Base-by-base conservation (phyloP, 2,329 filamentous ascomycete species). In the Sporothrix variecibatus region DNA sequence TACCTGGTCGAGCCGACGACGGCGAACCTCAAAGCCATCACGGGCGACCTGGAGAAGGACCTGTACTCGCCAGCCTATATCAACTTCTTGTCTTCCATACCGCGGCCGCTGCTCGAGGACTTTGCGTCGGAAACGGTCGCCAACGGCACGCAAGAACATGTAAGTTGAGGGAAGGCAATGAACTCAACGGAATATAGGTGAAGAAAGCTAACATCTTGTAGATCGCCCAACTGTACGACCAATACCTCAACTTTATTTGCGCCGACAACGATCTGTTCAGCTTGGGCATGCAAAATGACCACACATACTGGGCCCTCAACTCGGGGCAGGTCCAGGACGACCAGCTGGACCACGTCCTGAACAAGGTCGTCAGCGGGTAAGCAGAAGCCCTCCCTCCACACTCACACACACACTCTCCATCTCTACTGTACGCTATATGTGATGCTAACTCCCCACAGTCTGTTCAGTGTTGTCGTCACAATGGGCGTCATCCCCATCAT, bases 391-490 rank as follows among this genome's bases (percentile, higher is more conserved):
- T 49, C 43, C n/a, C n/a, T n/a, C n/a, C n/a, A n/a, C n/a, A n/a
- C n/a, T n/a, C 43, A 49, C 40, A 49, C 4, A 20, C 43, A 49
- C 4, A 17, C 20, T 17, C 3, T 26, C 11, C 2, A 9, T 3
- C 26, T 26, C 12, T 3, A 11, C 12, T 26, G 7, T 28, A 9
- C 6, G 3, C 6, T 56, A 3, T 3, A 34, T 34, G 34, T 34
- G 34, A 34, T 34, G 8, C 51, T 56, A 28, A 56, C 51, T 20
- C 11, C 26, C 62, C 7, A 20, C 28, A 77, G 76, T 0, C 85
- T 99, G n/a, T 99, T 98, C 84, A 98, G 95, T 76, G 96, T 99
- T 68, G 92, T 96, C 75, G 96, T 97, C n/a, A 99, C 96, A 5
- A 97, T 98, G 94, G 95, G 93, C 75, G 91, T 95, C 2, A 97